phyloP scores from a whole-genome alignment of 1,139 yeast species.

The Geotrichum australiense region DNA sequence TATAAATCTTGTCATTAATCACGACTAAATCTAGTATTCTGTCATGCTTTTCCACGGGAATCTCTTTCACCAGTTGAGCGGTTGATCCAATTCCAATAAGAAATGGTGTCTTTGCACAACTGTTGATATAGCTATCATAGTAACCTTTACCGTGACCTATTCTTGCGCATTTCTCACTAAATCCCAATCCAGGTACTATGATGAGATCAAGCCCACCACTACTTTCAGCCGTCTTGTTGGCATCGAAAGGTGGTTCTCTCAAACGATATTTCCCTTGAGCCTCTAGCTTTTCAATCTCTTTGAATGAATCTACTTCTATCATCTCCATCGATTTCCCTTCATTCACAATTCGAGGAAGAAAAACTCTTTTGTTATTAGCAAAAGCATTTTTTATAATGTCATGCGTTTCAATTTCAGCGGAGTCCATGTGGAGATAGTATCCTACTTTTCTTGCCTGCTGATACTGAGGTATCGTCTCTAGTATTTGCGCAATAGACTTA shows the following conservation, averaged over 20 bases:
- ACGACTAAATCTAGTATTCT: slow-evolving; percentile 55
- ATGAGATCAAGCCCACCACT: slow-evolving; percentile 55
- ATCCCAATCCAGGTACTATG: slow-evolving; percentile 83
- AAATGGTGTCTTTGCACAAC: slow-evolving; percentile 29
- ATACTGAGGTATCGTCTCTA: slow-evolving; percentile 39
- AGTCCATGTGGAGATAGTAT: slow-evolving; percentile 60
- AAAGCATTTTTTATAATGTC: slow-evolving; percentile 47
- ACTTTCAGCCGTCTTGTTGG: slow-evolving; percentile 30
- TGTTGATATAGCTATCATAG: slow-evolving; percentile 68
- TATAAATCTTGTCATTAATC: slow-evolving; percentile 28
- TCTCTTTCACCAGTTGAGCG: slow-evolving; percentile 53
- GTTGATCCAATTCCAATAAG: slow-evolving; percentile 63
- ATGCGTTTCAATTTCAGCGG: slow-evolving; percentile 53
- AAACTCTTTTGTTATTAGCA: slow-evolving; percentile 33
- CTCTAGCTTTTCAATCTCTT: slow-evolving; percentile 41
- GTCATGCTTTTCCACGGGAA: slow-evolving; percentile 72
- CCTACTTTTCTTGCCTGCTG: slow-evolving; percentile 46
- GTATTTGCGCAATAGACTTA: slow-evolving; percentile 27
- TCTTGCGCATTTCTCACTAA: slow-evolving; percentile 48
- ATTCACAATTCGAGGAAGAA: slow-evolving; percentile 33
- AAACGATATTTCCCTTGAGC: slow-evolving; percentile 68
- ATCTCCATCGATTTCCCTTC: slow-evolving; percentile 47
- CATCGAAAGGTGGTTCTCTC: slow-evolving; percentile 50
- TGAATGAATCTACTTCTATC: slow-evolving; percentile 41
- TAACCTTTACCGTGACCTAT: slow-evolving; percentile 93